Conservation (phyloP, 345 rosid species). For the Nephelium lappaceum region DNA sequence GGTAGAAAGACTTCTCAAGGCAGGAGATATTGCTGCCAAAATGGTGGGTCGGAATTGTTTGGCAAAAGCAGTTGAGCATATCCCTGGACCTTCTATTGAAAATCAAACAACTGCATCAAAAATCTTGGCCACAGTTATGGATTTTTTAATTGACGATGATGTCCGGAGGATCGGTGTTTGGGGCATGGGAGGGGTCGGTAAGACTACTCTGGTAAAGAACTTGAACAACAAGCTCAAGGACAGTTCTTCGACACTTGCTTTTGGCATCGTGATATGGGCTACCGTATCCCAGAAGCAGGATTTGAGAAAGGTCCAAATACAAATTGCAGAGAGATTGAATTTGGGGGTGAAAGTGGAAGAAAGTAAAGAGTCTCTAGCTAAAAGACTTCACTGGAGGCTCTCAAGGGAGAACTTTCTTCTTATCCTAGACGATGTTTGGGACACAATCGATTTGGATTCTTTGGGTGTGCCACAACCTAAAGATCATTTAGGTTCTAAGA, state of each 20-base stretch:
- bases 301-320: constrained; percentile 16
- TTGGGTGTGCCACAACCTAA: constrained; percentile 29
- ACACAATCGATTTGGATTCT: constrained; percentile 25
- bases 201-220: constrained; percentile 33
- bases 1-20: not conserved
- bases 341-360: constrained; percentile 19
- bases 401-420: constrained; percentile 24
- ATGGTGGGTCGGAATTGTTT: not conserved
- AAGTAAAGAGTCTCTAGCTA: too few species aligned
- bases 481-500: constrained; percentile 22
- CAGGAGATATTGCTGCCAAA: not conserved
- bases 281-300: constrained; percentile 29
- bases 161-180: constrained; percentile 30
- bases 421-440: constrained; percentile 38
- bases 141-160: not conserved
- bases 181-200: constrained; percentile 38
- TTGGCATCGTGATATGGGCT: constrained; percentile 29
- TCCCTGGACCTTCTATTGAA: not conserved
- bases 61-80: not conserved
- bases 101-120: not conserved
- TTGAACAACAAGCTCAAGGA: constrained; percentile 27
- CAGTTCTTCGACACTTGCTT: not conserved
- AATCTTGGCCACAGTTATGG: not conserved
- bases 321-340: constrained; percentile 32
- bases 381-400: too few species aligned